Conservation (phyloP, 495 filamentous ascomycete species). For the Penicillium pulvis region DNA sequence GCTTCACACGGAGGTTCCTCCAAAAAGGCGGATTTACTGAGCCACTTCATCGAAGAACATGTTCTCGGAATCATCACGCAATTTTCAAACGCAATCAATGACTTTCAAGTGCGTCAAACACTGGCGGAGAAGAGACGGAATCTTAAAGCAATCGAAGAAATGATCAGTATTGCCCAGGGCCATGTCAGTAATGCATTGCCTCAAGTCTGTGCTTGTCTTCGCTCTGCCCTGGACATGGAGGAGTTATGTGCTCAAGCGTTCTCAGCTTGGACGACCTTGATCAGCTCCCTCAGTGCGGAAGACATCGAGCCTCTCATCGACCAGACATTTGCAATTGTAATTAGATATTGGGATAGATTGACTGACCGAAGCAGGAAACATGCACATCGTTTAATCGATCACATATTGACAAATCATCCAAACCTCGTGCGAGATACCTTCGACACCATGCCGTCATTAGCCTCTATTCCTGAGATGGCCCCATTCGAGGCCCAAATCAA, state of each 20-base stretch:
- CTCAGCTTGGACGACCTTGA: constrained; percentile 78
- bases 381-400: constrained; percentile 61
- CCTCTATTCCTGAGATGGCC: constrained; percentile 67
- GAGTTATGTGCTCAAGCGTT: constrained; percentile 77
- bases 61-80: constrained; percentile 86
- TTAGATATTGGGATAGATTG: constrained; percentile 75
- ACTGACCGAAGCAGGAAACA: constrained; percentile 57
- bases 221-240: constrained; percentile 74
- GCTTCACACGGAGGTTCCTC: constrained; percentile 43
- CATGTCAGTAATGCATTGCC: constrained; percentile 78
- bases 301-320: constrained; percentile 80
- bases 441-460: constrained; percentile 75
- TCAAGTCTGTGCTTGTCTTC: constrained; percentile 81
- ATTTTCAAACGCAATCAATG: constrained; percentile 80
- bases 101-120: constrained; percentile 57
- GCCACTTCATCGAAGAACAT: constrained; percentile 79
- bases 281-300: constrained; percentile 70
- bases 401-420: constrained; percentile 63
- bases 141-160: constrained; percentile 81
- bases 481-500: constrained; percentile 64
- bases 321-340: constrained; percentile 83
- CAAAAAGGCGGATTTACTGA: constrained; percentile 61
- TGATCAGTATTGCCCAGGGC: constrained; percentile 72
- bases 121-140: constrained; percentile 72
- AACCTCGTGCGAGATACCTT: constrained; percentile 63